phyloP scores from a whole-genome alignment of 805 yeast genomes.

The Cyberlindnera misumaiensis region DNA sequence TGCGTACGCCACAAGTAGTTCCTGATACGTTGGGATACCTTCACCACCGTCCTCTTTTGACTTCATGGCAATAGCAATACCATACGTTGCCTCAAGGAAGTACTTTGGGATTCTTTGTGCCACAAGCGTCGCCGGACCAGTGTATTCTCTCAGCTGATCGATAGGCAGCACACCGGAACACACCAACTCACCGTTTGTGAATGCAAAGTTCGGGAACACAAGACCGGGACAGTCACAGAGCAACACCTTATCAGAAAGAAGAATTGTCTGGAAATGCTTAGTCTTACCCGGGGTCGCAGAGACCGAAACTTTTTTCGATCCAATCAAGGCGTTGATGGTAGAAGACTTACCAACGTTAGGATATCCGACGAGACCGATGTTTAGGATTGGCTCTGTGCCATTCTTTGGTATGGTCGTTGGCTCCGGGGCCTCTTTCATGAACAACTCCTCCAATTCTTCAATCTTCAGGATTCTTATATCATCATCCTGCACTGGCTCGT shows the following conservation, averaged over 20 bases:
- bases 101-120: slow-evolving; percentile 84
- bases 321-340: slow-evolving; percentile 95
- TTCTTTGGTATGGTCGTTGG: slow-evolving; percentile 48
- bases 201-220: slow-evolving; percentile 96
- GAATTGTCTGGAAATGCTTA: slow-evolving; percentile 95
- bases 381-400: slow-evolving; percentile 58
- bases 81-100: slow-evolving; percentile 85
- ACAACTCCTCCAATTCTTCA: slow-evolving; percentile 77
- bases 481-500: slow-evolving; percentile 30
- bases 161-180: slow-evolving; percentile 98
- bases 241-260: slow-evolving; percentile 72
- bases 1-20: slow-evolving; percentile 85
- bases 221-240: slow-evolving; percentile 99
- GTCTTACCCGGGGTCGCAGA: slow-evolving; percentile 99
- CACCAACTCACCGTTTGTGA: slow-evolving; percentile 92
- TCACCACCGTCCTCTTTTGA: slow-evolving; percentile 82
- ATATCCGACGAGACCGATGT: slow-evolving; percentile 95
- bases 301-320: slow-evolving; percentile 96
- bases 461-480: slow-evolving; percentile 69
- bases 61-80: slow-evolving; percentile 77
- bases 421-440: slow-evolving; percentile 72
- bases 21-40: slow-evolving; percentile 86
- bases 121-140: slow-evolving; percentile 82
- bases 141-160: slow-evolving; percentile 88
- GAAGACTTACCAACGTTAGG: slow-evolving; percentile 97